Base-by-base conservation (phyloP, 495 filamentous ascomycete species). In the Aspergillus nidulans region DNA sequence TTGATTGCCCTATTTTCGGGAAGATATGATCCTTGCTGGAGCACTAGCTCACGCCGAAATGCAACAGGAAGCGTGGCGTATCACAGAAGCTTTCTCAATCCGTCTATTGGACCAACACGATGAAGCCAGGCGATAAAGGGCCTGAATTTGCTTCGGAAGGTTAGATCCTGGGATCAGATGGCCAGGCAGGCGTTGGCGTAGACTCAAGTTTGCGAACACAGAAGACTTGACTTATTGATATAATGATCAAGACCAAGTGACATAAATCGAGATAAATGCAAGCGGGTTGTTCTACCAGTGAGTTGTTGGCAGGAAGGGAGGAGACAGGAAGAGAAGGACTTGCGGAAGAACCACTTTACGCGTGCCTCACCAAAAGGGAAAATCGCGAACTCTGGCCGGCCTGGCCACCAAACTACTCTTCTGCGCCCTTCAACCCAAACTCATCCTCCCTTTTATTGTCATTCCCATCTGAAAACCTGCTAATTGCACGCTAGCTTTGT, bases 281-380 rank as follows among this genome's bases (percentile, higher is more conserved):
- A 32, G 25, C 18, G 49, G 10, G 6, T 16, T 44, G 38, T 23
- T 26, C 16, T 23, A 25, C 16, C 16, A 49, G 36, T 10, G 1
- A 6, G n/a, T 21, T 28, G 23, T 44, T 44, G 36, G 25, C 23
- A 44, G 42, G 34, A 16, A 44, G 9, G 47, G 28, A 46, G 55
- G 41, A 50, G 53, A 10, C 16, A 39, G 42, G 40, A 47, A 47
- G 55, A 38, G 48, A 30, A 49, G 53, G 44, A 56, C n/a, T n/a
- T 34, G 45, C 53, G 53, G 53, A 56, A 56, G 53, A 56, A 49
- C 53, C 36, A 49, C 53, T 56, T 56, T 49, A 56, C 53, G 53
- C 53, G 53, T 55, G 43, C 34, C 32, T 43, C 45, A 30, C 52
- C 24, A 56, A 56, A 49, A 40, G 23, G 44, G 36, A 53, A 55